Evolutionary conservation across 257 asterid species (phyloP).

Genomic region (Galeopsis tetrahit): DNA sequence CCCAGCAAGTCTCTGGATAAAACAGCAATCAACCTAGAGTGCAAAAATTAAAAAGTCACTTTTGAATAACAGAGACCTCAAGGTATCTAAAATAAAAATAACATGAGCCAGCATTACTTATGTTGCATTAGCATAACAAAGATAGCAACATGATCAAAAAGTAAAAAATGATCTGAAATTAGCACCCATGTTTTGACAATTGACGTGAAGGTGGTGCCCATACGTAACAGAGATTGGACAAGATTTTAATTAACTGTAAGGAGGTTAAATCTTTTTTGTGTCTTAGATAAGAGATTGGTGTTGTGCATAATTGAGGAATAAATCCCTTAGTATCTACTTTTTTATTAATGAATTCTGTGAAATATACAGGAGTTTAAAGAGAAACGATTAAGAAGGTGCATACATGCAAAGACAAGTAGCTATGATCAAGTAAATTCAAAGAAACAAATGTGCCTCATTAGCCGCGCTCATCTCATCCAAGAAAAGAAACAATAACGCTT

Average conservation of each 20-base stretch:
- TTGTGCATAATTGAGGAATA: not conserved
- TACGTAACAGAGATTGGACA: not conserved
- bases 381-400: slow-evolving; percentile 12
- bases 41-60: slow-evolving; percentile 19
- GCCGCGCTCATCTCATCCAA: slow-evolving; percentile 21
- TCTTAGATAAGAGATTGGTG: not conserved
- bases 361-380: not conserved
- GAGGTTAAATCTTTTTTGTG: not conserved
- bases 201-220: not conserved
- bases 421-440: not conserved
- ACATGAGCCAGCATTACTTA: not conserved
- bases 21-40: slow-evolving; percentile 80
- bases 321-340: not conserved
- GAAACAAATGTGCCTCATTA: slow-evolving; percentile 17
- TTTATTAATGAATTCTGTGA: not conserved
- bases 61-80: slow-evolving; percentile 20
- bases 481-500: slow-evolving; percentile 3
- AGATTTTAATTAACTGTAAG: not conserved
- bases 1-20: slow-evolving; percentile 85
- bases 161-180: not conserved
- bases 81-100: slow-evolving; percentile 21
- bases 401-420: slow-evolving; percentile 2
- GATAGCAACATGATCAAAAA: not conserved
- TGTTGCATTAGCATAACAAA: slow-evolving; percentile 18
- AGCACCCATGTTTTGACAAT: not conserved